Base-by-base conservation (phyloP, 2,329 filamentous ascomycete species). In the Penicillium sp. region DNA sequence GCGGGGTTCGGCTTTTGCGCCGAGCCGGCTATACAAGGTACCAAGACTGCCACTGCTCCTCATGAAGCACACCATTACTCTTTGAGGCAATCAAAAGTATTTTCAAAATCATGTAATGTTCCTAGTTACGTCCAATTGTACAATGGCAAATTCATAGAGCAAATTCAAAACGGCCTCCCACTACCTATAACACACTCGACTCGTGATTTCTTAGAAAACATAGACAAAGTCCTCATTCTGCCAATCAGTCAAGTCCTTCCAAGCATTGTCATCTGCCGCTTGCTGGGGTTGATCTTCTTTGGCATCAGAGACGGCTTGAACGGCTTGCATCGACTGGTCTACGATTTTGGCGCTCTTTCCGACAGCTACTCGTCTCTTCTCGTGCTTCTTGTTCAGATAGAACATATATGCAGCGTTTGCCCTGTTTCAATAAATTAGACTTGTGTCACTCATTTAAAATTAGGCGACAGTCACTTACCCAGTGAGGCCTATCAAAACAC, bases 161-260 rank as follows among this genome's bases (percentile, higher is more conserved):
- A 27, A 27, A 27, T 8, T 27, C 24, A 27, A 27, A 27, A 6
- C 24, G 4, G 24, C 13, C 34, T n/a, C 11, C 34, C 14, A 53
- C 18, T 18, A 18, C 18, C 18, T 5, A 41, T 16, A 14, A 43
- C 18, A n/a, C 3, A 44, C 14, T 41, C 6, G 14, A 21, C 48
- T 32, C 18, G 8, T 10, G 31, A 43, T 14, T 11, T 43, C 39
- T 58, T 65, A 81, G 47, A 76, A 83, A 3, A 86, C 77, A 68
- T 83, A 87, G 6, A 86, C 76, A 62, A 87, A 87, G 56, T 87
- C 83, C 62, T 87, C 83, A 57, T 87, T 87, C 69, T 81, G 74
- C 61, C 82, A 68, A 65, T 87, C 84, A 14, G 83, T 86, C 16
- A 81, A 69, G 64, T 88, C 85, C 46, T 81, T 79, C 62, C 83